Percentiles rank a stretch among this genome's conserved stretches.
Evolutionary conservation across 169 alveolate species (phyloP).

Genomic region (Theileria equi): DNA sequence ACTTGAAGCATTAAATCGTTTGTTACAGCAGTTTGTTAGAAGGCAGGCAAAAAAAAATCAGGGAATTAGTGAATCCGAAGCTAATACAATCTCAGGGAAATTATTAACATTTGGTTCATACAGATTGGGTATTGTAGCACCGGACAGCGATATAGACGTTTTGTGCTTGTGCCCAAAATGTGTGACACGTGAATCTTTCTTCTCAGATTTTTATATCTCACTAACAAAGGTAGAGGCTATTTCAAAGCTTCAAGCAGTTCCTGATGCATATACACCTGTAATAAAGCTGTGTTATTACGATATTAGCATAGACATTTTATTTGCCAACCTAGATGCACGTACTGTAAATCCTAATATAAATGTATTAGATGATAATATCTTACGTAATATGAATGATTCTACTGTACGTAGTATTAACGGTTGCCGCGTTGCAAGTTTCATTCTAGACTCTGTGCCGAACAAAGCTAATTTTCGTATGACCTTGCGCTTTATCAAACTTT

Average conservation of each 20-base stretch:
- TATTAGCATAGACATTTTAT: slow-evolving; percentile 94
- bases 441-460: slow-evolving; percentile 90
- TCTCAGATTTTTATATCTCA: slow-evolving; percentile 84
- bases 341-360: slow-evolving; percentile 76
- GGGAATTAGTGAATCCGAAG: slow-evolving; percentile 86
- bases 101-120: slow-evolving; percentile 94
- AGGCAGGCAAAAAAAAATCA: slow-evolving; percentile 55
- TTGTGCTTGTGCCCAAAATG: slow-evolving; percentile 96
- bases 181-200: slow-evolving; percentile 90
- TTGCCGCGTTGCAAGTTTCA: slow-evolving; percentile 92
- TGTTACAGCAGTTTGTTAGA: slow-evolving; percentile 86
- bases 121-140: slow-evolving; percentile 95
- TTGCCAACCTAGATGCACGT: slow-evolving; percentile 89
- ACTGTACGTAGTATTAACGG: slow-evolving; percentile 91
- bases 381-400: slow-evolving; percentile 82
- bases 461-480: slow-evolving; percentile 88
- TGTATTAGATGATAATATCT: slow-evolving; percentile 80
- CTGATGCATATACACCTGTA: slow-evolving; percentile 96
- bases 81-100: slow-evolving; percentile 87
- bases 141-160: slow-evolving; percentile 97
- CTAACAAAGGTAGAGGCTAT: slow-evolving; percentile 88
- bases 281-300: slow-evolving; percentile 89
- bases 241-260: slow-evolving; percentile 89
- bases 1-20: slow-evolving; percentile 82
- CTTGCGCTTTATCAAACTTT: slow-evolving; percentile 91